phyloP scores from a whole-genome alignment of 345 rosid species.

The Melaleuca quinquenervia region DNA sequence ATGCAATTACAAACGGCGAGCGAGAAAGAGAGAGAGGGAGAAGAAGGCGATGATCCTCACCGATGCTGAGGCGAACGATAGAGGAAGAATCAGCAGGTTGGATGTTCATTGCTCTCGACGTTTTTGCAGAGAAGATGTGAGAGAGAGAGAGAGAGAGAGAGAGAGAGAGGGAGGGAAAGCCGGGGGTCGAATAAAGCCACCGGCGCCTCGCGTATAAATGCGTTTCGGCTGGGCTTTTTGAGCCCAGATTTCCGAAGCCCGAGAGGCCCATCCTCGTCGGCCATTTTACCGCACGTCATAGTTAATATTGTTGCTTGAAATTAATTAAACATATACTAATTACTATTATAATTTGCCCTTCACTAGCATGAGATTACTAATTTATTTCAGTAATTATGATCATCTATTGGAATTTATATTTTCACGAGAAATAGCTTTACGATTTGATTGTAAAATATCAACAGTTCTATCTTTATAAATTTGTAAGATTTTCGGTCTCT shows the following conservation, averaged over 20 bases:
- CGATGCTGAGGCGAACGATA: constrained; percentile 68
- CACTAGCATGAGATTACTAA: neutral
- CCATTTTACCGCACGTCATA: neutral
- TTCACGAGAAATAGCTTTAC: neutral
- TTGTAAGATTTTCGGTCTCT: too few relatives aligned
- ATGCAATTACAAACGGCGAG: neutral
- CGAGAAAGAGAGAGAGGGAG: neutral
- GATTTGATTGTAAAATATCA: neutral
- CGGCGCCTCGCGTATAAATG: neutral
- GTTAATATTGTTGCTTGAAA: neutral
- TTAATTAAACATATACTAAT: neutral
- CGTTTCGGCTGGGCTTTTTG: neutral
- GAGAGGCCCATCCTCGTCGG: neutral
- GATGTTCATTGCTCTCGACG: neutral
- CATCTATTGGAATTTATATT: neutral
- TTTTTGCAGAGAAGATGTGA: neutral
- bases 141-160: neutral
- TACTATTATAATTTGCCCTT: neutral
- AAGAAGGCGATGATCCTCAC: constrained; percentile 17
- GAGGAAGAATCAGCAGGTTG: constrained; percentile 18
- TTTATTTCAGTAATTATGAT: neutral
- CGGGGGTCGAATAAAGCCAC: too few relatives aligned
- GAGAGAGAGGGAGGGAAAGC: neutral
- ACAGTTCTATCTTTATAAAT: neutral
- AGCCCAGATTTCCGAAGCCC: neutral